phyloP scores from a whole-genome alignment of 1,139 yeast species.

The Yamadazyma jaroonii region DNA sequence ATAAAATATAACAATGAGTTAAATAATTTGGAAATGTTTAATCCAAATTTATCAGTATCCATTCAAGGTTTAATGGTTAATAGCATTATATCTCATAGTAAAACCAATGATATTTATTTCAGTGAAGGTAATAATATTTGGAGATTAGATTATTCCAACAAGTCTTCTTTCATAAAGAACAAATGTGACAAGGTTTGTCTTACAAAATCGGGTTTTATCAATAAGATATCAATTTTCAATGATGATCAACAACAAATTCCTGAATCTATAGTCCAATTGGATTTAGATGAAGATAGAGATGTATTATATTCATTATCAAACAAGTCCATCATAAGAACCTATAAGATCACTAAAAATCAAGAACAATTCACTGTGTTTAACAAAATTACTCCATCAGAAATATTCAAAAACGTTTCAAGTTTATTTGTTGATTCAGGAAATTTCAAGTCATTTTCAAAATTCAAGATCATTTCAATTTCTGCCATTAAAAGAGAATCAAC shows the following conservation, averaged over 20 bases:
- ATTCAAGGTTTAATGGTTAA: constrained; percentile 75
- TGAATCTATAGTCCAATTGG: constrained; percentile 63
- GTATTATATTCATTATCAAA: constrained; percentile 81
- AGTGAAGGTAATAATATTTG: constrained; percentile 80
- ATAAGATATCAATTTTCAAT: constrained; percentile 9
- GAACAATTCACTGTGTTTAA: constrained; percentile 38
- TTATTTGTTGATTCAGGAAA: constrained; percentile 46
- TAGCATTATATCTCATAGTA: constrained; percentile 56
- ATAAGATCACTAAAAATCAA: constrained; percentile 47
- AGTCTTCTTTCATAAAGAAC: constrained; percentile 84
- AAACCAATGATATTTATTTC: constrained; percentile 79
- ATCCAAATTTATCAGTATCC: constrained; percentile 80
- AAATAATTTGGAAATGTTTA: constrained; percentile 66
- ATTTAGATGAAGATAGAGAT: constrained; percentile 73
- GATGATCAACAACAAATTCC: constrained; percentile 36
- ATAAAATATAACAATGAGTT: constrained; percentile 53
- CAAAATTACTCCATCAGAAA: constrained; percentile 44
- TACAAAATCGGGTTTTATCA: constrained; percentile 59
- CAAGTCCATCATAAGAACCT: constrained; percentile 77
- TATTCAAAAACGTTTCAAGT: constrained; percentile 58
- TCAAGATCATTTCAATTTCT: constrained; percentile 61
- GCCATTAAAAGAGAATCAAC: constrained; percentile 65
- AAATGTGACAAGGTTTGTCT: constrained; percentile 80
- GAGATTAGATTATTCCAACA: constrained; percentile 83
- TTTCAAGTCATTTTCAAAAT: constrained; percentile 41